Percentiles rank a stretch among this genome's conserved stretches.
Conservation (phyloP, 192 early-diverging fungal genomes). For the Backusella australiensis region DNA sequence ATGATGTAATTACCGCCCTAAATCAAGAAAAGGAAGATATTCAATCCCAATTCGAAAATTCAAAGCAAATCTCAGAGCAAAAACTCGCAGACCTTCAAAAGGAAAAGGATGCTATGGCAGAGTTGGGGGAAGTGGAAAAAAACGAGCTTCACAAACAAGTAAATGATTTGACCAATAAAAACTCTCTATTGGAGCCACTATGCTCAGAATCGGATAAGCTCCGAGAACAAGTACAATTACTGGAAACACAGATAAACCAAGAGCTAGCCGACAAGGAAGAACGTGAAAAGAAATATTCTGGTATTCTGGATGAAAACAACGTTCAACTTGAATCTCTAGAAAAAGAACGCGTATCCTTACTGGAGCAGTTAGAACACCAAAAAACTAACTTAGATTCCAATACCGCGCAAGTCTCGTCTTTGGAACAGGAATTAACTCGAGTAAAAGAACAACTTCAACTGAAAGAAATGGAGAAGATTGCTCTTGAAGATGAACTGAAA, state of each 20-base stretch:
- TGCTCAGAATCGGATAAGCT: conserved; percentile 1
- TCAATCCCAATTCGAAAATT: neutral
- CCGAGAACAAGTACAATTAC: neutral
- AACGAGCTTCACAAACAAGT: neutral
- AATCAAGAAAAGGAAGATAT: neutral
- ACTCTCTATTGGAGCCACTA: neutral
- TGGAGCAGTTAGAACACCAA: neutral
- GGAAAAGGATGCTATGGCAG: neutral
- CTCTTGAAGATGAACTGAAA: neutral
- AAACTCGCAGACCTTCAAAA: neutral
- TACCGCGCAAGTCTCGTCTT: neutral
- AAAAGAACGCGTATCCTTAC: neutral
- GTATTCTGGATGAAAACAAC: neutral
- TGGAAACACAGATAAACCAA: neutral
- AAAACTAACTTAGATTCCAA: neutral
- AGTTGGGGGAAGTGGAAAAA: neutral
- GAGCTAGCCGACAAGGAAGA: neutral
- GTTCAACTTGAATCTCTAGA: neutral
- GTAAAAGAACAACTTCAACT: neutral
- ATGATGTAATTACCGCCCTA: neutral
- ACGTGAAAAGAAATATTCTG: neutral
- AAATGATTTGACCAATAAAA: neutral
- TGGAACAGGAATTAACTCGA: neutral
- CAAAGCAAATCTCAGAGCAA: neutral
- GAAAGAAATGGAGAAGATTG: neutral